Evolutionary conservation across 306 rosid genomes (phyloP), one percentile per base, ranked within the genome.

Genomic region (Corylus americana): DNA sequence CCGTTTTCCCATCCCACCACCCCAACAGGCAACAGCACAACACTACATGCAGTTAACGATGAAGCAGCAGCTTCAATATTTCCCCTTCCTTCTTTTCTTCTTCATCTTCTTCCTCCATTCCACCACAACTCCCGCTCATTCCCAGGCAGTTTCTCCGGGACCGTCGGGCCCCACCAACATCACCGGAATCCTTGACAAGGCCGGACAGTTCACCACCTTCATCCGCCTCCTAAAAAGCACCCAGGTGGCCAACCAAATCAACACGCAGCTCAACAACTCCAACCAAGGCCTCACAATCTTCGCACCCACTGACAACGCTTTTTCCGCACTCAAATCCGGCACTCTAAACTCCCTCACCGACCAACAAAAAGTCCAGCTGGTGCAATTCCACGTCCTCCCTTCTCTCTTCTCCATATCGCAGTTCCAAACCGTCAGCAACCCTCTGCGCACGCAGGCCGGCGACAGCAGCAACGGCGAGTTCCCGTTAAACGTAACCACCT

Each of bases 241-340:
- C 8, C 92, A 85, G 51, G 83, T 79, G 8, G 85, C 90, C 2
- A 92, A 91, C 64, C 89, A 96, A 48, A 88, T 95, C 81, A 89
- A 93, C 81, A 75, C 97, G 1, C 98, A 93, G 55, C 93, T 91
- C 80, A 86, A 91, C 80, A 87, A 90, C 66, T 90, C 94, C 44
- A 93, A 87, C 78, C 98, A 92, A 71, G 99, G 99, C 77, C 68
- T 95, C 8, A 91, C 97, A 3, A 58, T 95, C 44, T 95, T 95
- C n/a, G 99, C 98, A 12, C 99, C 99, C 22, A 88, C 98, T 0
- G 99, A 93, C 31, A 88, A 88, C 11, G 96, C 98, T 55, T 95
- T 95, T 70, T 55, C 96, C 0, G 80, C 53, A 54, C 89, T 95
- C 64, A 89, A 90, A 71, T 22, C 97, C 0, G 99, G 98, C 4